These are phyloP conservation scores for Mycena sanguinolenta DNA, from an alignment of 768 basidiomycete genomes.

Conservation along the genomic window DNA sequence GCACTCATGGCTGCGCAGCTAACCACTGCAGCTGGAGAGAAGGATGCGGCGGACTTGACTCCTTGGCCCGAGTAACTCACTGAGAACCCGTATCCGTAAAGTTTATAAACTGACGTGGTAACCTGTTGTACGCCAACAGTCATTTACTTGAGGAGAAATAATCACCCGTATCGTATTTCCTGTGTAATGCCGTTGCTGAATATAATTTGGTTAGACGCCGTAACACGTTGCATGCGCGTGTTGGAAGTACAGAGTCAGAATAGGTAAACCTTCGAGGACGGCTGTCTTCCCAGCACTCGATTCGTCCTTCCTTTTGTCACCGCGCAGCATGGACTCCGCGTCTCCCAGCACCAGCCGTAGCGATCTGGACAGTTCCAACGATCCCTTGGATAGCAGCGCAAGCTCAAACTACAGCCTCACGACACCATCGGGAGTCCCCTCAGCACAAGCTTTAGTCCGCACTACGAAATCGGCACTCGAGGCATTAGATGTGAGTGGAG, in stretches of 20 bases:
- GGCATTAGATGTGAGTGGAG: conserved; percentile 46
- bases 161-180: conserved; percentile 27
- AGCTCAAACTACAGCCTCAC: conserved; percentile 35
- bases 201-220: conserved; percentile 1
- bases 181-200: conserved; percentile 33
- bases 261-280: conserved; percentile 1
- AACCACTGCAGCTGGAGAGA: conserved; percentile 58
- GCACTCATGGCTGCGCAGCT: conserved; percentile 92
- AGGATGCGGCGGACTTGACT: conserved; percentile 30
- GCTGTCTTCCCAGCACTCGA: background rate
- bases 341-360: conserved; percentile 25
- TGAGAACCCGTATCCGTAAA: conserved; percentile 2
- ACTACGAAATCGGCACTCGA: conserved; percentile 47
- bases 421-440: conserved; percentile 32
- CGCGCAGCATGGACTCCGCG: conserved; percentile 20
- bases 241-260: background rate
- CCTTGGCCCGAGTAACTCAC: background rate
- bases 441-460: conserved; percentile 34
- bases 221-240: conserved; percentile 36
- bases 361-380: conserved; percentile 27
- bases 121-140: background rate
- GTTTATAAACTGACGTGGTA: background rate
- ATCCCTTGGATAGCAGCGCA: conserved; percentile 25
- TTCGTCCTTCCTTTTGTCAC: background rate
- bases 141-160: conserved; percentile 8